Conservation (phyloP, 1,284 basidiomycete genomes). For the Rhodotorula sp. region DNA sequence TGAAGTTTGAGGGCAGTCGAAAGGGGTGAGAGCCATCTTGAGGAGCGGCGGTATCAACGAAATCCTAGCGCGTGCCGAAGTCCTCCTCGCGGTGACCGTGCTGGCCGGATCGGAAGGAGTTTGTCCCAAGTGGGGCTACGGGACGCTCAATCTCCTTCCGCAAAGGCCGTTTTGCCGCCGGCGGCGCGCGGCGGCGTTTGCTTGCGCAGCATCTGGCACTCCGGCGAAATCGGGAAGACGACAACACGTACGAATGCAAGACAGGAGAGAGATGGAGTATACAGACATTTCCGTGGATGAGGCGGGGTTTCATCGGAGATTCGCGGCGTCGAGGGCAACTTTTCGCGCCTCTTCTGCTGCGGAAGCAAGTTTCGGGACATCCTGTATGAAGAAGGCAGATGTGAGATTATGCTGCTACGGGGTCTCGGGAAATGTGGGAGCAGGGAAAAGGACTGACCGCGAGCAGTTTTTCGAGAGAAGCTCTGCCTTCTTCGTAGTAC, state of each 20-base stretch:
- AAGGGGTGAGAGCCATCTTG: too few species aligned
- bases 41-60: too few species aligned
- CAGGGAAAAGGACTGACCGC: background rate
- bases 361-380: slow-evolving; percentile 16
- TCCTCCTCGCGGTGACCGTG: background rate
- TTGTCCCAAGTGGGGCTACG: background rate
- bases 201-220: background rate
- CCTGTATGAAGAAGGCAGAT: background rate
- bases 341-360: slow-evolving; percentile 28
- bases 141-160: background rate
- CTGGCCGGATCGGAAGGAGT: background rate
- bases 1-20: too few species aligned
- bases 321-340: slow-evolving; percentile 26
- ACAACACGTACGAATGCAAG: background rate
- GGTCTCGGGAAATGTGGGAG: rapidly evolving
- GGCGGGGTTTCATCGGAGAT: slow-evolving; percentile 1
- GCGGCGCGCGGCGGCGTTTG: background rate
- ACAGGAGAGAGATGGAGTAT: too few species aligned
- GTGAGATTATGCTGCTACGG: background rate
- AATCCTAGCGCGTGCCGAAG: background rate
- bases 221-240: background rate
- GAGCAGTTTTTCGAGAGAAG: slow-evolving; percentile 17
- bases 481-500: slow-evolving; percentile 18
- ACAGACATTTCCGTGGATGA: background rate
- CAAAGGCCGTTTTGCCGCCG: background rate